Conservation (phyloP, 2,329 filamentous ascomycete species). For the Sarocladiaceae sp. region DNA sequence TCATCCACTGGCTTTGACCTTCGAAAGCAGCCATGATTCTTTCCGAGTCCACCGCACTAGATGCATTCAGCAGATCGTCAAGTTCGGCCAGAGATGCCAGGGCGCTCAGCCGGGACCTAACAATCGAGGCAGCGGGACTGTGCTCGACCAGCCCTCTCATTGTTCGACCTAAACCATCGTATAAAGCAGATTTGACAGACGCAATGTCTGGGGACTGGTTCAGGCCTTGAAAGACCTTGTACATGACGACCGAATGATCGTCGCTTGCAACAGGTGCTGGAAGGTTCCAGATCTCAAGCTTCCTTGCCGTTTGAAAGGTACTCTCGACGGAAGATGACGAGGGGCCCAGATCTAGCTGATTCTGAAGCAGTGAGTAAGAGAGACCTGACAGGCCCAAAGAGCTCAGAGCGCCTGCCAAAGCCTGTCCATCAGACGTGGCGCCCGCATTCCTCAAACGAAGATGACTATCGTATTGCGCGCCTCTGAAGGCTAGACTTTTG, state of each 20-base stretch:
- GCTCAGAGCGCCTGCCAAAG: conserved; percentile 72
- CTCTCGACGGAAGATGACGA: conserved; percentile 60
- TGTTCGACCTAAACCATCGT: conserved; percentile 57
- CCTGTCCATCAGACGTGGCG: conserved; percentile 57
- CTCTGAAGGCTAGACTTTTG: conserved; percentile 85
- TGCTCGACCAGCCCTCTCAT: conserved; percentile 53
- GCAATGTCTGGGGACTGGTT: conserved; percentile 58
- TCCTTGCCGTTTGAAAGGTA: conserved; percentile 74
- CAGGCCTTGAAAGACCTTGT: conserved; percentile 76
- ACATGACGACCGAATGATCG: conserved; percentile 66
- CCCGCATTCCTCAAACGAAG: conserved; percentile 58
- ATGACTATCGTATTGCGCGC: conserved; percentile 85
- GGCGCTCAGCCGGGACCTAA: conserved; percentile 54
- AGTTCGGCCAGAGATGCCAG: conserved; percentile 76
- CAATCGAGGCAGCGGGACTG: conserved; percentile 43
- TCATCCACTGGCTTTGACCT: conserved; percentile 71
- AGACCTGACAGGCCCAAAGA: conserved; percentile 80
- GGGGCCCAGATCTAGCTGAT: conserved; percentile 56
- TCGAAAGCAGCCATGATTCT: conserved; percentile 61
- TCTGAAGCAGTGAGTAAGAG: conserved; percentile 72
- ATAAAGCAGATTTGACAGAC: conserved; percentile 52
- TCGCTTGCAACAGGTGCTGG: conserved; percentile 62
- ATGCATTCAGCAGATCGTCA: conserved; percentile 67
- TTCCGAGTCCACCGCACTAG: conserved; percentile 56
- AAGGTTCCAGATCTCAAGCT: conserved; percentile 88